phyloP scores from a whole-genome alignment of 208 protist genomes.

The Jaenimonas drosophilae region DNA sequence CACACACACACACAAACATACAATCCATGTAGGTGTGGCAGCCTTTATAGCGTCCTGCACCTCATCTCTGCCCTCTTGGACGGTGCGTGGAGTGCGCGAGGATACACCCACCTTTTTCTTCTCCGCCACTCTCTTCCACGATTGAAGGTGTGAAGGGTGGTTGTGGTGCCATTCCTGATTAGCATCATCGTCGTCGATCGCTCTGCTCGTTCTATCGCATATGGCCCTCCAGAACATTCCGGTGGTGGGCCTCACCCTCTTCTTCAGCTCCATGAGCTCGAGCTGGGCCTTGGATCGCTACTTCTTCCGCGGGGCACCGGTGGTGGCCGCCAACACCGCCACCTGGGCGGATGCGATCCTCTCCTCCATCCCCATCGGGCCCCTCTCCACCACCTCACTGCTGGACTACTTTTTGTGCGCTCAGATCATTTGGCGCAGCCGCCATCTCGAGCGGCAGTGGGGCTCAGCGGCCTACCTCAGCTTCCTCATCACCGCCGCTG shows the following conservation, averaged over 20 bases:
- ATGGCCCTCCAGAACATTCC: constrained; percentile 58
- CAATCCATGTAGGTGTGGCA: no score
- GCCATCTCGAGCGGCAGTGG: constrained; percentile 56
- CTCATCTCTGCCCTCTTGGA: no score
- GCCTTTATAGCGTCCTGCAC: no score
- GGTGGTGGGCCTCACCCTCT: constrained; percentile 39
- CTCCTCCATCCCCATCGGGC: constrained; percentile 29
- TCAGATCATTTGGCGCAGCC: constrained; percentile 33
- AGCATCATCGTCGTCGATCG: no score
- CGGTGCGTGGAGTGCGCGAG: no score
- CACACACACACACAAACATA: no score
- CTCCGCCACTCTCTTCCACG: no score
- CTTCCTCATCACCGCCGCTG: constrained; percentile 30
- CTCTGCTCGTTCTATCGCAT: no score
- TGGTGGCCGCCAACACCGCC: constrained; percentile 4
- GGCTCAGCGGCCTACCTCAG: constrained; percentile 37
- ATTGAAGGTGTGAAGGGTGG: no score
- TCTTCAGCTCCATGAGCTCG: constrained; percentile 24
- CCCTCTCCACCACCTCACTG: constrained; percentile 14
- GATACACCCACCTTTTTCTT: no score
- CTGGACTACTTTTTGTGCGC: constrained; percentile 18
- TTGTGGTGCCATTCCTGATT: no score
- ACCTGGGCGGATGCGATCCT: constrained; percentile 1
- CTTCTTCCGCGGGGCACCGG: constrained; percentile 5
- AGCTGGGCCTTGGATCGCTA: constrained; percentile 15